A percentile compares a stretch with the other conserved stretches of the same genome.
Evolutionary conservation across 306 rosid genomes (phyloP).

Genomic region (Prinsepia uniflora): DNA sequence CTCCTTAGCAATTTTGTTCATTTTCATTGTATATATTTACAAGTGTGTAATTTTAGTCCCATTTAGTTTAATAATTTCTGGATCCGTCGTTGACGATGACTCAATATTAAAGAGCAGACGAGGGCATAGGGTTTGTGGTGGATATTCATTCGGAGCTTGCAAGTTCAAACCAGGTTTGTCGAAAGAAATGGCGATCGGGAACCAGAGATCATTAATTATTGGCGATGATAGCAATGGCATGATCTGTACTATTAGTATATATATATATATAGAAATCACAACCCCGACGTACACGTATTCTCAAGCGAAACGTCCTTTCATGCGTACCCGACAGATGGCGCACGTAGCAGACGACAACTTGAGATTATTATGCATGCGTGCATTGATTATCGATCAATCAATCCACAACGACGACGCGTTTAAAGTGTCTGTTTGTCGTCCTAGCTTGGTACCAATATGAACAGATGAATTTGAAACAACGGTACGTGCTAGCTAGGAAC

Average conservation of each 20-base stretch:
- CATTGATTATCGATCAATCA: too few relatives aligned
- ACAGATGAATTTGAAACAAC: not conserved
- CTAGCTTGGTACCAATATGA: not conserved
- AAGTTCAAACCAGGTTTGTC: not conserved
- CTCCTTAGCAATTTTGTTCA: too few relatives aligned
- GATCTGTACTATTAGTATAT: too few relatives aligned
- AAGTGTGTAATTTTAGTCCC: too few relatives aligned
- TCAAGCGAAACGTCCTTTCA: slow-evolving; percentile 7
- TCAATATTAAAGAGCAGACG: too few relatives aligned
- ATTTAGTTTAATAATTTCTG: too few relatives aligned
- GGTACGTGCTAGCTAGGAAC: not conserved
- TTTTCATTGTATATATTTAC: too few relatives aligned
- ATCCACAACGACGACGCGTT: slow-evolving; percentile 1
- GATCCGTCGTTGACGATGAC: too few relatives aligned
- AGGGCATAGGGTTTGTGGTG: not conserved
- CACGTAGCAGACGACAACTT: not conserved
- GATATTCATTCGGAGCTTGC: not conserved
- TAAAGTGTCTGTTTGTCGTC: slow-evolving; percentile 9
- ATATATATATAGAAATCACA: not conserved
- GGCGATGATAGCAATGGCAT: not conserved
- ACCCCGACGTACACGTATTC: not conserved
- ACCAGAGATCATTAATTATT: too few relatives aligned
- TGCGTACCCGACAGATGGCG: not conserved
- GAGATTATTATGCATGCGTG: slow-evolving; percentile 1
- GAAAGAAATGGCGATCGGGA: not conserved